Evolutionary conservation across 1,139 yeast species (phyloP), one percentile per base, ranked within the genome.

Genomic region (Suhomyces anneliseae): DNA sequence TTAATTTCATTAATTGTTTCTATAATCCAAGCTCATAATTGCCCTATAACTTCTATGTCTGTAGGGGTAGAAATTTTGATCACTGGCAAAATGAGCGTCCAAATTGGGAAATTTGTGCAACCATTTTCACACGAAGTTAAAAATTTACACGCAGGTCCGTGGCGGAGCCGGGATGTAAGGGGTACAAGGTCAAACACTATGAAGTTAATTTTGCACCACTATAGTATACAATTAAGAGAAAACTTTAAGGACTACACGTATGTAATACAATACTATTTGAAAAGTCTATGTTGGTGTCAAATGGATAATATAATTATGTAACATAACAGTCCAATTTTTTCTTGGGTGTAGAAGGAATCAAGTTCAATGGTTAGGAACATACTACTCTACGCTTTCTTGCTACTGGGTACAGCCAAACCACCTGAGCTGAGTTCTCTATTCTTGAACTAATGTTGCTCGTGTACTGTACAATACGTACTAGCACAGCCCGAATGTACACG

Each of bases 111-210:
- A 44, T 36, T 40, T 33, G 43, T 44, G 46, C 46, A 44, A 27
- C 46, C 46, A 32, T 15, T 36, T 27, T n/a, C 11, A 11, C 15
- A 26, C 36, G 38, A 31, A 37, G 29, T 29, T 24, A 40, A 29
- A 12, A 11, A 12, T 36, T 29, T 33, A 9, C 27, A 40, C 38
- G 39, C 44, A 43, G 43, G 42, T 36, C 26, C 36, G 45, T 38
- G 46, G 49, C 49, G 44, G 43, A 40, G 49, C 38, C 19, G 33
- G 4, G 32, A 40, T 37, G 40, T 29, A 39, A 42, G 48, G 49
- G 46, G 46, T 31, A 36, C 36, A 39, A 24, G 19, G 36, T 9
- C 9, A 29, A 29, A 3, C 19, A 19, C 24, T 19, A 19, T 19
- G 6, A 6, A 19, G 24, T 19, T 19, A 19, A 6, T 19, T 19